Evolutionary conservation across 1,284 basidiomycete species (phyloP), one percentile per base, ranked within the genome.

Genomic region (Heterobasidion parviporum): DNA sequence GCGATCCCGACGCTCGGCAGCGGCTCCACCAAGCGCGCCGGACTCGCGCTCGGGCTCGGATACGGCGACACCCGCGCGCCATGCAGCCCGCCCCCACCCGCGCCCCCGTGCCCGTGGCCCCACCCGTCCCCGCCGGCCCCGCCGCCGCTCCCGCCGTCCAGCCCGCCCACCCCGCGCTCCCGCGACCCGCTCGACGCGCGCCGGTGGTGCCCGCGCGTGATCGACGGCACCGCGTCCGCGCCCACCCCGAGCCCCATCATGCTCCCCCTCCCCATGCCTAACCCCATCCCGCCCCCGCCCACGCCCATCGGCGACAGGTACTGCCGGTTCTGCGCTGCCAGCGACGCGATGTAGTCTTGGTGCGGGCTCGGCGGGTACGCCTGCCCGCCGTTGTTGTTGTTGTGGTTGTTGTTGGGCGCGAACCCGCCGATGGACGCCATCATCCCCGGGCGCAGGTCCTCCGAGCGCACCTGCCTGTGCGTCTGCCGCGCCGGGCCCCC

Each of bases 141-240:
- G 26, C 26, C 43, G 1, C 14, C 43, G 43, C 43, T 4, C 2
- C 43, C 43, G 16, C 12, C 43, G 14, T 26, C 26, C 26, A 26
- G 26, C 26, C 2, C 26, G 10, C 47, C 47, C 12, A 26, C 47
- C 12, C 74, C 68, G 54, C 76, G 77, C 45, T 75, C 74, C 6
- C 81, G 74, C 14, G 79, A 77, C 18, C 81, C 81, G n/a, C 78
- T 80, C 1, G 80, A 81, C n/a, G 81, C 75, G 46, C 83, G 77
- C 12, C 83, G 76, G 60, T 77, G 75, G 64, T 85, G 84, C 3
- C 75, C 75, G 8, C 72, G 70, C n/a, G 56, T 50, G 59, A 77
- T 74, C 54, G 70, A 63, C n/a, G 72, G 68, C 16, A 72, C 61
- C 15, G 66, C 57, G 54, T 77, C 26, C 26, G 26, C 26, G 26